Evolutionary conservation across 768 basidiomycete species (phyloP), one percentile per base, ranked within the genome.

Genomic region (Xerocomus brunneocitrinus): DNA sequence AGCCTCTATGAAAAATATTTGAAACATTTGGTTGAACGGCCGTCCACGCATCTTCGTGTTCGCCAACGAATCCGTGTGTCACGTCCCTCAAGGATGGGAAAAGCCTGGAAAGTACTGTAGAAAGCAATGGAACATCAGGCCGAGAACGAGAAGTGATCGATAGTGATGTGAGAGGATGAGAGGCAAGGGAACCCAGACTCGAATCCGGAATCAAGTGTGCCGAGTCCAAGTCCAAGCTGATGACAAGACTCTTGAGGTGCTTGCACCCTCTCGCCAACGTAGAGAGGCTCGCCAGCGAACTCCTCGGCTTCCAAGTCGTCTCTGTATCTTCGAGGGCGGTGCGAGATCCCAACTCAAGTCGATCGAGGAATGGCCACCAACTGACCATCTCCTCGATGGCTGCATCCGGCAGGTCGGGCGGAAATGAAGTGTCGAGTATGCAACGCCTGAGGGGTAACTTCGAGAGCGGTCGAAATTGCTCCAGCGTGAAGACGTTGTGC

Each of bases 311-410:
- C 66, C 66, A 68, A 13, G 27, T 49, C 16, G 41, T 35, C 45
- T 53, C 58, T 6, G 16, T 40, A 10, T 66, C 64, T 46, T 71
- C 65, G 12, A 63, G 59, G 4, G 63, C 67, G 24, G 61, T 61
- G 4, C 59, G 48, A 2, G 63, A 59, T 1, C 76, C 76, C 10
- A 81, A 52, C 52, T 79, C 73, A 31, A 81, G 72, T 43, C 70
- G 66, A 8, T 68, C 61, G 6, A 81, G 68, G 38, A 61, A 53
- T 14, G 78, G 79, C 79, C 79, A 79, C 72, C 74, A 78, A 7
- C 55, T 63, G 16, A 69, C 55, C 38, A 81, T 59, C 47, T 67
- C 65, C 35, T 66, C 70, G 22, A 79, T 55, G 35, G 73, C 74
- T 30, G 57, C 9, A 57, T 80, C 77, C 24, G 57, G 65, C 19